Conservation (phyloP, 495 filamentous ascomycete species). For the Sphaerosporella brunnea region DNA sequence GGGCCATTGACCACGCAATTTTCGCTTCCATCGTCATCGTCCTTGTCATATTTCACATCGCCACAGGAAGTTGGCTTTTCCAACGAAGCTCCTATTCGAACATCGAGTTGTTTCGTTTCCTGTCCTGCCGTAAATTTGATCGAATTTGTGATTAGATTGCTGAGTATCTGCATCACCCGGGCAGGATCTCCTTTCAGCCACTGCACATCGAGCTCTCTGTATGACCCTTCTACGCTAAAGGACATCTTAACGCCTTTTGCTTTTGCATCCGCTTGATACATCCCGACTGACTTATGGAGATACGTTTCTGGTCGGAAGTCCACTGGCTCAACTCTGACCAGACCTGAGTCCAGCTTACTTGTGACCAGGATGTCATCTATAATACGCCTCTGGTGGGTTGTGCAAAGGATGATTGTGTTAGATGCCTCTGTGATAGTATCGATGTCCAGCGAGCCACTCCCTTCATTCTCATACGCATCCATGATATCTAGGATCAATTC, state of each 20-base stretch:
- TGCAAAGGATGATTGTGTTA: slow-evolving; percentile 56
- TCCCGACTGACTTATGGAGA: slow-evolving; percentile 48
- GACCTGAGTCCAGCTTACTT: slow-evolving; percentile 60
- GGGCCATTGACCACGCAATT: slow-evolving; percentile 9
- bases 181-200: slow-evolving; percentile 56
- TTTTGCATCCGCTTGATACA: slow-evolving; percentile 53
- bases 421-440: slow-evolving; percentile 48
- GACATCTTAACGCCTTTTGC: slow-evolving; percentile 49
- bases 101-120: slow-evolving; percentile 32
- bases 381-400: slow-evolving; percentile 62
- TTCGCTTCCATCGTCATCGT: background rate
- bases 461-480: slow-evolving; percentile 28
- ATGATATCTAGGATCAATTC: slow-evolving; percentile 52
- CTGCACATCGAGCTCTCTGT: slow-evolving; percentile 37
- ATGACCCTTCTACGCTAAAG: slow-evolving; percentile 41
- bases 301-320: slow-evolving; percentile 47
- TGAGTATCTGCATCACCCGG: slow-evolving; percentile 45
- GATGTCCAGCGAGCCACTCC: slow-evolving; percentile 23
- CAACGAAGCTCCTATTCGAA: slow-evolving; percentile 39
- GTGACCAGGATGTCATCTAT: slow-evolving; percentile 64
- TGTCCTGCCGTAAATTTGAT: slow-evolving; percentile 51
- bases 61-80: slow-evolving; percentile 28
- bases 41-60: slow-evolving; percentile 26
- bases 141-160: slow-evolving; percentile 19
- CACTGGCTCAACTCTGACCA: slow-evolving; percentile 49